These are phyloP conservation scores for Colletotrichum sp. DNA, from an alignment of 2,329 filamentous ascomycete genomes.

Conservation along the genomic window DNA sequence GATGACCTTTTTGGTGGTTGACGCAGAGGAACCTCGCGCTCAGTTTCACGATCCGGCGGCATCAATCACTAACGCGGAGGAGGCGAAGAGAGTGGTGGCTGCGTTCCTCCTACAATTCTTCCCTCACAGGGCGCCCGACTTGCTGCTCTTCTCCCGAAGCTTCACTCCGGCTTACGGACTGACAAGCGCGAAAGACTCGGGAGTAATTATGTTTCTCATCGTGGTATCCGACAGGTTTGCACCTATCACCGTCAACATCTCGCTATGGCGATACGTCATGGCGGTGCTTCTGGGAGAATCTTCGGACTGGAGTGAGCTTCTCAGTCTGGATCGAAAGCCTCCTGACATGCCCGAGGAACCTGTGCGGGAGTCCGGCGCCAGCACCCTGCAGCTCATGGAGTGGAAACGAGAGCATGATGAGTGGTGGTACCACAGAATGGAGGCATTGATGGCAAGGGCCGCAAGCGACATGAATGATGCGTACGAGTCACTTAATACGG, in stretches of 20 bases:
- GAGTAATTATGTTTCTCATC: neutral
- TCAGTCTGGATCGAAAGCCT: too few relatives aligned
- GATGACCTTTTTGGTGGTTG: neutral
- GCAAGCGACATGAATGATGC: too few relatives aligned
- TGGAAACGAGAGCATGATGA: too few relatives aligned
- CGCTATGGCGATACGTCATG: neutral
- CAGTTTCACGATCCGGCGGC: neutral
- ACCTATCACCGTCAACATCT: neutral
- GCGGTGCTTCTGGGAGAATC: neutral
- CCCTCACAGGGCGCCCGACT: neutral
- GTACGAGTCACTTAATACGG: too few relatives aligned
- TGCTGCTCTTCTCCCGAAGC: neutral
- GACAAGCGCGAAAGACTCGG: neutral
- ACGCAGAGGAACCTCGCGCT: neutral
- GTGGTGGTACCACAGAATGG: too few relatives aligned
- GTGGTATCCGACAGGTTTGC: neutral
- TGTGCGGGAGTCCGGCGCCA: too few relatives aligned
- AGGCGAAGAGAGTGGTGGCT: neutral
- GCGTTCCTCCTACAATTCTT: neutral
- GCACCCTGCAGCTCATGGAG: too few relatives aligned
- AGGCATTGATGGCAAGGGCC: too few relatives aligned
- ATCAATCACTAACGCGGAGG: neutral
- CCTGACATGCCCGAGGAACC: too few relatives aligned
- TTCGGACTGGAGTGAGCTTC: neutral
- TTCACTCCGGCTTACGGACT: neutral